phyloP scores from a whole-genome alignment of 768 basidiomycete species.

The Rhodocollybia butyracea region DNA sequence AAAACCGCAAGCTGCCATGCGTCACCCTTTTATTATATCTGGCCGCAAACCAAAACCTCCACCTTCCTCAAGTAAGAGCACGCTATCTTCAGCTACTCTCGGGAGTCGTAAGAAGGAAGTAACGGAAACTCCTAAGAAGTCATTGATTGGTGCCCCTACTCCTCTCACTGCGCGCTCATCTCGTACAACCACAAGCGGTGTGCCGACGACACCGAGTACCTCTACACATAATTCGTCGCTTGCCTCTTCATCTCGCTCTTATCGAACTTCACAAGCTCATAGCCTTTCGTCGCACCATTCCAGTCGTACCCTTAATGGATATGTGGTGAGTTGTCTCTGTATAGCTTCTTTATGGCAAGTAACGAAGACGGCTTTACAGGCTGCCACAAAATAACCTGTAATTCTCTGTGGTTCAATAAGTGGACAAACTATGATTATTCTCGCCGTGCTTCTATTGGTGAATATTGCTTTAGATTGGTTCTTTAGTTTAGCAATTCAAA shows the following conservation, averaged over 20 bases:
- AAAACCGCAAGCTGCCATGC: constrained; percentile 89
- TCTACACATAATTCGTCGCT: constrained; percentile 53
- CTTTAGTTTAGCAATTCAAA: background rate
- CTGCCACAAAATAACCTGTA: constrained; percentile 29
- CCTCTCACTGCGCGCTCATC: constrained; percentile 78
- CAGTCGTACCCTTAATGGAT: constrained; percentile 69
- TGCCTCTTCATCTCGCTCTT: constrained; percentile 61
- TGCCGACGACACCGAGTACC: constrained; percentile 57
- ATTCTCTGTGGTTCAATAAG: constrained; percentile 8
- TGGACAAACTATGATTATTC: constrained; percentile 6
- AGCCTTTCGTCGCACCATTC: constrained; percentile 72
- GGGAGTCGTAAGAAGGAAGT: constrained; percentile 51
- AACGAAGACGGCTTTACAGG: too few species aligned
- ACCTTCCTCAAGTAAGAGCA: constrained; percentile 48
- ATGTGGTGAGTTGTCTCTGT: constrained; percentile 50
- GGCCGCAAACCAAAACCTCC: constrained; percentile 53
- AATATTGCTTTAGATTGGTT: constrained; percentile 10
- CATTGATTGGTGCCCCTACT: constrained; percentile 84
- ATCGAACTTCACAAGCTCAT: constrained; percentile 66
- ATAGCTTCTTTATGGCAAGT: constrained; percentile 22
- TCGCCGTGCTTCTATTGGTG: constrained; percentile 6
- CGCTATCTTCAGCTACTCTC: constrained; percentile 55
- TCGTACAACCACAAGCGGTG: constrained; percentile 47
- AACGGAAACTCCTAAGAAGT: constrained; percentile 80
- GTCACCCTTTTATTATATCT: constrained; percentile 83